Conservation (phyloP, 257 asterid species). For the Lithospermum erythrorhizon region DNA sequence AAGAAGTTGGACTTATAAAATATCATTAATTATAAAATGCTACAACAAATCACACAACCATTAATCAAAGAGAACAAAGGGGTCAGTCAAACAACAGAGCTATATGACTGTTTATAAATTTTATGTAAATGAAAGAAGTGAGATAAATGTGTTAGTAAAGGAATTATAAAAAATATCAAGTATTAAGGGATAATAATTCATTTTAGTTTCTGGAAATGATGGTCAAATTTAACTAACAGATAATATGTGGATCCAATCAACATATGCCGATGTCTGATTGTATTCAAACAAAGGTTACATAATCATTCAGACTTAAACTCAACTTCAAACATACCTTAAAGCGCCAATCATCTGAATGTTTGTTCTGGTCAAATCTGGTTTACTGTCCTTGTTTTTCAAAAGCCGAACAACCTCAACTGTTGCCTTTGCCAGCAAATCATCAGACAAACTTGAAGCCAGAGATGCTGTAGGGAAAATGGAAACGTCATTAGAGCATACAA, state of each 20-base stretch:
- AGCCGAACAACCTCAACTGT: constrained; percentile 71
- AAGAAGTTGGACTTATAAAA: too few relatives aligned
- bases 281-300: neutral
- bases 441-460: constrained; percentile 93
- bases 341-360: constrained; percentile 99
- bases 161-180: neutral
- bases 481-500: neutral
- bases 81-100: too few relatives aligned
- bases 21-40: too few relatives aligned
- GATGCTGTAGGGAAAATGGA: constrained; percentile 55
- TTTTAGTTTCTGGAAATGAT: neutral
- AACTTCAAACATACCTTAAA: constrained; percentile 48
- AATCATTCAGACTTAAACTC: constrained; percentile 9
- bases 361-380: constrained; percentile 84
- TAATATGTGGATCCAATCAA: neutral
- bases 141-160: neutral
- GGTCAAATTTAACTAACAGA: neutral
- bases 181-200: neutral
- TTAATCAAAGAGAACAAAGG: too few relatives aligned
- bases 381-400: constrained; percentile 46
- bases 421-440: constrained; percentile 88
- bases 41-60: too few relatives aligned
- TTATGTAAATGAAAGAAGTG: too few relatives aligned
- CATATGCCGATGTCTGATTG: neutral
- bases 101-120: too few relatives aligned